phyloP scores from a whole-genome alignment of 257 asterid genomes.

The Leptodermis oblonga region DNA sequence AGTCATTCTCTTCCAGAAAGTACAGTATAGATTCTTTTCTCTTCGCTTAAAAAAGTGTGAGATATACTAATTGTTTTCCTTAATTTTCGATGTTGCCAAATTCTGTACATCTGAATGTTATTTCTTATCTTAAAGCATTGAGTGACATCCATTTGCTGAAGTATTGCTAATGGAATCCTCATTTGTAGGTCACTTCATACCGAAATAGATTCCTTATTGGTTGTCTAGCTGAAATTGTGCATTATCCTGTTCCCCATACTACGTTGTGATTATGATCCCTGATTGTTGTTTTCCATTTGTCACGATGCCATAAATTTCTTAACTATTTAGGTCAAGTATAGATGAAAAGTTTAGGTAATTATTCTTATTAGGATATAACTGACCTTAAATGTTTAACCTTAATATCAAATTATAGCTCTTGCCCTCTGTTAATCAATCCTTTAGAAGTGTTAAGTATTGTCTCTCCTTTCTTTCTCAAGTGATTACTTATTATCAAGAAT shows the following conservation, averaged over 20 bases:
- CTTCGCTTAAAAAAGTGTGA: neutral
- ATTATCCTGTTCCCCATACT: too few species aligned
- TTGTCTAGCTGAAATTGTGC: neutral
- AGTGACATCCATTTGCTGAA: neutral
- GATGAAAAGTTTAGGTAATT: neutral
- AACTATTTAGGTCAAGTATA: neutral
- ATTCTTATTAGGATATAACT: neutral
- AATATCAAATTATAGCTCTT: neutral
- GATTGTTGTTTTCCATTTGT: neutral
- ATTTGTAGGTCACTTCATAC: neutral
- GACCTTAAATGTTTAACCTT: neutral
- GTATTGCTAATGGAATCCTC: neutral
- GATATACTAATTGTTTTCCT: neutral
- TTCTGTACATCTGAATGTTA: neutral
- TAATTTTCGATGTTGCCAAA: neutral
- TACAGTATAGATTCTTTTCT: neutral
- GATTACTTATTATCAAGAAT: neutral
- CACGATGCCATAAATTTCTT: neutral
- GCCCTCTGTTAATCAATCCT: neutral
- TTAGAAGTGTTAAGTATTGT: neutral
- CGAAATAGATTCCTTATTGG: neutral
- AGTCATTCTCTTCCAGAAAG: neutral
- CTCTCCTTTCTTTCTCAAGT: conserved; percentile 1
- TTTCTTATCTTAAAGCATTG: neutral
- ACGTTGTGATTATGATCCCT: neutral